phyloP scores from a whole-genome alignment of 1,284 basidiomycete species.

The Schizopora paradoxa region DNA sequence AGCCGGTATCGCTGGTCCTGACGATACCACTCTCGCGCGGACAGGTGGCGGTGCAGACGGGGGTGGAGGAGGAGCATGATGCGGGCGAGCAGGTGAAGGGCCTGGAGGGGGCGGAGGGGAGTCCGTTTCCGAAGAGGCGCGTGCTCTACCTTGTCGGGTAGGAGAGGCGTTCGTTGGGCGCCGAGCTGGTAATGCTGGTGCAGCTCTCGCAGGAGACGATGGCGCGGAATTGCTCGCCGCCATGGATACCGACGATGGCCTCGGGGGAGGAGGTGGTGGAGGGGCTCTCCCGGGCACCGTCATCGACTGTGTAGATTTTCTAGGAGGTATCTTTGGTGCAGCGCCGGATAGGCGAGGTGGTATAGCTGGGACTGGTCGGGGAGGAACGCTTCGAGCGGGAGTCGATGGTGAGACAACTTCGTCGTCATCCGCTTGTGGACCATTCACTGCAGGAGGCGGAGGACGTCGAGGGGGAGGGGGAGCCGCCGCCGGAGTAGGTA shows the following conservation, averaged over 20 bases:
- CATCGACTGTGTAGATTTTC: conserved; percentile 20
- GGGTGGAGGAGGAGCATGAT: conserved; percentile 21
- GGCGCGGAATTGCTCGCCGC: conserved; percentile 16
- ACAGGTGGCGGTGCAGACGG: conserved; percentile 10
- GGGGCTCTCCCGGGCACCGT: conserved; percentile 13
- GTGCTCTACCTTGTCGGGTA: conserved; percentile 36
- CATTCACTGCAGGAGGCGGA: conserved; percentile 26
- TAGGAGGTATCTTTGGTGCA: conserved; percentile 19
- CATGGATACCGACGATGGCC: conserved; percentile 27
- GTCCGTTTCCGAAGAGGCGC: conserved; percentile 30
- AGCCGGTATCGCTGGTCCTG: conserved; percentile 3
- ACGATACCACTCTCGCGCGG: conserved; percentile 13
- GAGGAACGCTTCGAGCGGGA: conserved; percentile 23
- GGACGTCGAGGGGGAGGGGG: conserved; percentile 22
- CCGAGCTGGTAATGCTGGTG: conserved; percentile 28
- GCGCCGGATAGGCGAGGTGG: conserved; percentile 26
- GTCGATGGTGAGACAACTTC: conserved; percentile 22
- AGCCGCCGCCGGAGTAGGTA: conserved; percentile 33
- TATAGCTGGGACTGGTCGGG: conserved; percentile 28
- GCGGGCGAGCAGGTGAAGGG: conserved; percentile 20
- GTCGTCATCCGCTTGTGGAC: conserved; percentile 23
- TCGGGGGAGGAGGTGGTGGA: conserved; percentile 29
- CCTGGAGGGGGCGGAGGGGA: conserved; percentile 27
- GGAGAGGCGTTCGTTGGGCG: conserved; percentile 30
- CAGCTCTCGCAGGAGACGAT: conserved; percentile 23